phyloP scores from a whole-genome alignment of 805 yeast species.

The Schwanniomyces vanrijiae region DNA sequence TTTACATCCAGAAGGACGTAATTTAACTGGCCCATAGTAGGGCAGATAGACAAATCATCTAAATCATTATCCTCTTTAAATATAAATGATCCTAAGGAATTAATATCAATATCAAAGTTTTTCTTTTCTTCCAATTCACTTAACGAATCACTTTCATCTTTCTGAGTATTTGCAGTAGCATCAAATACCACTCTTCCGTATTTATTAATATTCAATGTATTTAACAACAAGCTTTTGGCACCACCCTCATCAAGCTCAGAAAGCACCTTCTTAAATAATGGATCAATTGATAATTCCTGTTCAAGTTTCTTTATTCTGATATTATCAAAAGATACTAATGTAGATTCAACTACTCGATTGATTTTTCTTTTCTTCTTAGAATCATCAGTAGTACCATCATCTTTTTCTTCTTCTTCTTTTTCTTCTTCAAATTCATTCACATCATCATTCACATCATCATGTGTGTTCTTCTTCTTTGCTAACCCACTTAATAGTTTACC shows the following conservation, averaged over 20 bases:
- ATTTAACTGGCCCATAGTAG: constrained; percentile 64
- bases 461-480: constrained; percentile 15
- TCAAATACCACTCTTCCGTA: constrained; percentile 23
- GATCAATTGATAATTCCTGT: constrained; percentile 28
- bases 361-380: constrained; percentile 25
- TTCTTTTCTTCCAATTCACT: constrained; percentile 8
- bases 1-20: constrained; percentile 55
- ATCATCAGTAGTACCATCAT: constrained; percentile 14
- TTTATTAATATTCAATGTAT: constrained; percentile 22
- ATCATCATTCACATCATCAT: constrained; percentile 21
- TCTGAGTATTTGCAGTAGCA: constrained; percentile 10
- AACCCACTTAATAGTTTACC: constrained; percentile 32
- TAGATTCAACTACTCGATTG: constrained; percentile 42
- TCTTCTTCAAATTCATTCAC: constrained; percentile 16
- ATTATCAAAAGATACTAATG: constrained; percentile 10
- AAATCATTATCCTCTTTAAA: constrained; percentile 19
- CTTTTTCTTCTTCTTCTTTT: constrained; percentile 15
- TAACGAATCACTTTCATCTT: background rate
- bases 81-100: constrained; percentile 18
- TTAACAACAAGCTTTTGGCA: constrained; percentile 26
- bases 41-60: constrained; percentile 53
- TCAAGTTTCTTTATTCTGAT: constrained; percentile 15
- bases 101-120: constrained; percentile 12
- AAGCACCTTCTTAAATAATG: constrained; percentile 28
- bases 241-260: constrained; percentile 34